A percentile compares a stretch with the other conserved stretches of the same genome.
These are phyloP conservation scores for Trichoderma cornu-damae DNA, from an alignment of 2,329 filamentous ascomycete genomes.

Conservation along the genomic window DNA sequence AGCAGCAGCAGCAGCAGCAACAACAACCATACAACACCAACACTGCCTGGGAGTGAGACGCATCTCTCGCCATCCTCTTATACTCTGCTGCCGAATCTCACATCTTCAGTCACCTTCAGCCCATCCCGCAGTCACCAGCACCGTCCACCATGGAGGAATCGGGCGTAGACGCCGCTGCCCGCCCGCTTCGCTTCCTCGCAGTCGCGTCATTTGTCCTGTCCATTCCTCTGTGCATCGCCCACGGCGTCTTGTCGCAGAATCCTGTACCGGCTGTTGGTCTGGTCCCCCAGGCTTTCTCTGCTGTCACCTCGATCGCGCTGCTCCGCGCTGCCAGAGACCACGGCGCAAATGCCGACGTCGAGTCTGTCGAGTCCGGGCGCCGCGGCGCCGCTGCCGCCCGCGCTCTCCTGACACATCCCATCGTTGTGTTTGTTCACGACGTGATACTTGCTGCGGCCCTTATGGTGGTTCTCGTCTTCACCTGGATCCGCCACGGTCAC, in stretches of 20 bases:
- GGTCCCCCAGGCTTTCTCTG: conserved; percentile 37
- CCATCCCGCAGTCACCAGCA: background rate
- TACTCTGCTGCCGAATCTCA: background rate
- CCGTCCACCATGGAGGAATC: conserved; percentile 6
- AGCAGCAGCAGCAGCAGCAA: too few species aligned
- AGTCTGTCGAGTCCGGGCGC: background rate
- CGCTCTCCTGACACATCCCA: conserved; percentile 27
- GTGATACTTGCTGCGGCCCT: conserved; percentile 33
- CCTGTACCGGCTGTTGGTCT: conserved; percentile 38
- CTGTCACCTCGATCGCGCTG: conserved; percentile 26
- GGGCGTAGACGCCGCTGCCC: conserved; percentile 17
- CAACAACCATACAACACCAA: too few species aligned
- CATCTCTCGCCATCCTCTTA: background rate
- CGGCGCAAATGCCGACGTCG: conserved; percentile 10
- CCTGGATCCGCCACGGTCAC: conserved; percentile 32
- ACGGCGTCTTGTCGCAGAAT: conserved; percentile 33
- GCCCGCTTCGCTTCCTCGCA: conserved; percentile 33
- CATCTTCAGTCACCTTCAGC: background rate
- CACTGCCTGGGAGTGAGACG: background rate
- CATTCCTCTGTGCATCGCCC: conserved; percentile 37
- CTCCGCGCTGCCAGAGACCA: conserved; percentile 20
- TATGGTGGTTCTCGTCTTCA: conserved; percentile 39
- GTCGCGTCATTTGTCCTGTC: conserved; percentile 37
- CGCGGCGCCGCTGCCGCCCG: conserved; percentile 6
- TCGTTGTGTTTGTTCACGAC: conserved; percentile 37